Evolutionary conservation across 768 basidiomycete species (phyloP).

Genomic region (Hericium alpestre): DNA sequence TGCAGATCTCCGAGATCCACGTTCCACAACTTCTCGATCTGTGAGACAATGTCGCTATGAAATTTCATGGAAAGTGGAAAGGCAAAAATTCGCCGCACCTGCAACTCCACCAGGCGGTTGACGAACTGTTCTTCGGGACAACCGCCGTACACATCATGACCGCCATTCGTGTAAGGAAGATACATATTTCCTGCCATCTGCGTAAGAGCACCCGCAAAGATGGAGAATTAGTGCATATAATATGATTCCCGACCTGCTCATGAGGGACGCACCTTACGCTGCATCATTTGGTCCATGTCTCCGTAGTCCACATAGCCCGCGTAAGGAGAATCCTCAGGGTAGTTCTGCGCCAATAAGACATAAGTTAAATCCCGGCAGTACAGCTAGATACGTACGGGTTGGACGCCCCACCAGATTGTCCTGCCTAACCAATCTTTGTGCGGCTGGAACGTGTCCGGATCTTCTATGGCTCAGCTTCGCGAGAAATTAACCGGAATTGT

Average conservation of each 20-base stretch:
- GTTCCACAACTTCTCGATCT: background rate
- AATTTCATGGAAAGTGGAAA: background rate
- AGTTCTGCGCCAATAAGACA: background rate
- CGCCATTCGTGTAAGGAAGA: background rate
- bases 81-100: background rate
- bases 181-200: conserved; percentile 2
- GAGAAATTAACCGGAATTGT: background rate
- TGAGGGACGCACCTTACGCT: background rate
- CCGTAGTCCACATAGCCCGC: conserved; percentile 1
- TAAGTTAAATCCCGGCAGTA: too few relatives aligned
- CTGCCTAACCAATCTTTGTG: background rate
- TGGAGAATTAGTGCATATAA: too few relatives aligned
- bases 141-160: background rate
- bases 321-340: background rate
- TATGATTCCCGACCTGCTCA: background rate
- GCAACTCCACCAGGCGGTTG: background rate
- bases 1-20: conserved; percentile 1
- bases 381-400: background rate
- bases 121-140: conserved; percentile 1
- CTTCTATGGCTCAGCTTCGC: background rate
- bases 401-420: conserved; percentile 1
- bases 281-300: background rate
- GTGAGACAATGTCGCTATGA: background rate
- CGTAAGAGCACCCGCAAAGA: background rate
- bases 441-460: background rate